Conservation (phyloP, 1,284 basidiomycete species). For the Ustilago sp. region DNA sequence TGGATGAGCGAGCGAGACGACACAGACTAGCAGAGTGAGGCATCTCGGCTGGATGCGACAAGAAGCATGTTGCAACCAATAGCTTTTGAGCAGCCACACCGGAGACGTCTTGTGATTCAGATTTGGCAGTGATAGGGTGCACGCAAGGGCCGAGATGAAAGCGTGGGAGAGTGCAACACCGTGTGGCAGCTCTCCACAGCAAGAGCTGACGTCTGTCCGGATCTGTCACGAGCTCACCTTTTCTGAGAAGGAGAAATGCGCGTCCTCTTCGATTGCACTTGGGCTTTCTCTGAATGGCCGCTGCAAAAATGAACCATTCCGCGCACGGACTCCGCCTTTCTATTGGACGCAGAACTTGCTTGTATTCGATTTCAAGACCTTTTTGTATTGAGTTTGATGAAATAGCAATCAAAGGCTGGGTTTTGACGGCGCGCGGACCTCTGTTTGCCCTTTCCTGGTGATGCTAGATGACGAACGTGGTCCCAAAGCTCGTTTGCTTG, state of each 20-base stretch:
- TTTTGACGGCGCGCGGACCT: neutral
- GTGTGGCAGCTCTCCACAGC: neutral
- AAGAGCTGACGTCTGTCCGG: constrained; percentile 13
- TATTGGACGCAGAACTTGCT: neutral
- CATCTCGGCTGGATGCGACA: neutral
- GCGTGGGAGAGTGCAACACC: neutral
- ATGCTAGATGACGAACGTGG: constrained; percentile 19
- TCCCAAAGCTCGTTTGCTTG: neutral
- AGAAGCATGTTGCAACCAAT: neutral
- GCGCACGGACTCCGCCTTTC: constrained; percentile 24
- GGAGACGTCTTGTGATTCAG: neutral
- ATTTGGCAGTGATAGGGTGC: neutral
- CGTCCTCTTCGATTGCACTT: neutral
- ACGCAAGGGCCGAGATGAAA: neutral
- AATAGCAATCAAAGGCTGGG: neutral
- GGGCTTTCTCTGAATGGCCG: constrained; percentile 4
- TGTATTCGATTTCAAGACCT: neutral
- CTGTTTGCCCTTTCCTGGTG: neutral
- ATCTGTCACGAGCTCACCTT: constrained; percentile 16
- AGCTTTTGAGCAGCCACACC: neutral
- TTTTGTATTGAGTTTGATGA: neutral
- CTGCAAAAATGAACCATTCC: neutral
- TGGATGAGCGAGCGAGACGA: neutral
- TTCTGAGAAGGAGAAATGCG: neutral
- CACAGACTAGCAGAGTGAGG: neutral